Base-by-base conservation (phyloP, 805 yeast genomes). In the Kuraishia borneana region DNA sequence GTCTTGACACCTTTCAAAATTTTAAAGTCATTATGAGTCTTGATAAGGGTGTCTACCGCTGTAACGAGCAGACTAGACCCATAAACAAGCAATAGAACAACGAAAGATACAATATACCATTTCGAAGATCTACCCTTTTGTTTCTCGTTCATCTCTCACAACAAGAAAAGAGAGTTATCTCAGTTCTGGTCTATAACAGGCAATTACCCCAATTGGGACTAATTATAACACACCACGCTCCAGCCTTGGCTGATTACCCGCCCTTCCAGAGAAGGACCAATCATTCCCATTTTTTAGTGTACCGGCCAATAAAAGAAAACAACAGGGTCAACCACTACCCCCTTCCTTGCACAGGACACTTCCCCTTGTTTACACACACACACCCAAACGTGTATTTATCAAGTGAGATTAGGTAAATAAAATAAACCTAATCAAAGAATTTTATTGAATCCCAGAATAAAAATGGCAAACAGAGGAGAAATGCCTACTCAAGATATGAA, bases 61-160 rank as follows among this genome's bases (percentile, higher is more conserved):
- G 30, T 3, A 17, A 32, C 30, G 12, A 35, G 35, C 18, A 35
- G 25, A 13, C 20, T 13, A 3, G 38, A 35, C 18, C 38, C 38
- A 18, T 31, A 35, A 10, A 35, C 18, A 20, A 34, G 28, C 10
- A 29, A 26, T 14, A 30, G 18, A 20, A 30, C 12, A 12, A 34
- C 31, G n/a, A 29, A n/a, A 3, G 34, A 29, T 18, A 34, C 28
- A 6, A 25, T 6, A 12, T 12, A 6, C 28, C 28, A 25, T n/a
- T n/a, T n/a, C n/a, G n/a, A n/a, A n/a, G n/a, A n/a, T n/a, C n/a
- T n/a, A n/a, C n/a, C n/a, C n/a, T n/a, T n/a, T n/a, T n/a, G n/a
- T n/a, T n/a, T n/a, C n/a, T n/a, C n/a, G n/a, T n/a, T n/a, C n/a
- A n/a, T n/a, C n/a, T n/a, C n/a, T n/a, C n/a, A n/a, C n/a, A n/a